Conservation (phyloP, 768 basidiomycete species). For the Leccinum boreale region DNA sequence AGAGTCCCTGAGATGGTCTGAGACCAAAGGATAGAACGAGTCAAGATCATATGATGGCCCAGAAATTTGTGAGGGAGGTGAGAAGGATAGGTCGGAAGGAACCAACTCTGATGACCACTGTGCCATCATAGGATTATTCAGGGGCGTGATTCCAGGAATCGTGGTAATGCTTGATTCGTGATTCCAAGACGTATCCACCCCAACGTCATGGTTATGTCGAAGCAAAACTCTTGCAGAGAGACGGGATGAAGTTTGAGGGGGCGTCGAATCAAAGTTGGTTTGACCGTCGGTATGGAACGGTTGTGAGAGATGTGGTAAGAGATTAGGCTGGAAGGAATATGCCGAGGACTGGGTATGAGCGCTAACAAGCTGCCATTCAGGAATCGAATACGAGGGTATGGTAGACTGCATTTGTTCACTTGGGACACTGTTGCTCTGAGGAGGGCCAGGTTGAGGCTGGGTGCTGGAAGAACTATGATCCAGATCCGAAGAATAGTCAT, state of each 20-base stretch:
- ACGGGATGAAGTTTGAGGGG: not conserved
- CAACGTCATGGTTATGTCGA: constrained; percentile 7
- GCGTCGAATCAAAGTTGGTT: not conserved
- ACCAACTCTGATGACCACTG: constrained; percentile 2
- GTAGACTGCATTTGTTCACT: constrained; percentile 2
- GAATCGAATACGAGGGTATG: not conserved
- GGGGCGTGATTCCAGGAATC: not conserved
- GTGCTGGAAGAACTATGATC: not conserved
- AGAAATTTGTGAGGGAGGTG: not conserved
- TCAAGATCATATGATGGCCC: not conserved
- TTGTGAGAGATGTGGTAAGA: not conserved
- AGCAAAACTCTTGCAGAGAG: not conserved
- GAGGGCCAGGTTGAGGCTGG: not conserved
- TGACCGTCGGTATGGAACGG: constrained; percentile 4
- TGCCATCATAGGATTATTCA: constrained; percentile 1
- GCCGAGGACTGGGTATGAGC: not conserved
- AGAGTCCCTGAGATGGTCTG: constrained; percentile 1
- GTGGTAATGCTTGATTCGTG: not conserved
- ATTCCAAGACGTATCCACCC: not conserved
- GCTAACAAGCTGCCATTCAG: constrained; percentile 8
- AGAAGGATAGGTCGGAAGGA: not conserved
- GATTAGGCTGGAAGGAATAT: not conserved
- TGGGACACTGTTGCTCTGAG: not conserved
- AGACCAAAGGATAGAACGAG: not conserved
- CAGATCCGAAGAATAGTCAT: constrained; percentile 1